phyloP scores from a whole-genome alignment of 78 protist genomes.

The slime mould (Dictyostelium discoideum) region dicty_2.7 NC_007088.5:5948501-5949000 shows the following conservation, averaged over 20 bases:
- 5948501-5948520: constrained; percentile 8
- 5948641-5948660: too few species aligned
- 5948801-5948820: constrained; percentile 13
- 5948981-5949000: background rate
- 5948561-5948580: too few species aligned
- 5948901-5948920: background rate
- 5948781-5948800: constrained; percentile 4
- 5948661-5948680: too few species aligned
- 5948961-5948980: background rate
- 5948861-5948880: background rate
- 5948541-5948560: too few species aligned
- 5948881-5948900: constrained; percentile 17
- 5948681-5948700: too few species aligned
- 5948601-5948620: too few species aligned
- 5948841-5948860: background rate
- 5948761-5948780: constrained; percentile 12
- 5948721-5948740: too few species aligned
- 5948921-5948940: constrained; percentile 18
- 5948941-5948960: constrained; percentile 2
- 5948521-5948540: background rate
- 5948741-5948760: background rate
- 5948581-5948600: too few species aligned
- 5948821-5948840: constrained; percentile 38
- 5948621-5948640: too few species aligned
- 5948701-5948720: background rate